These are phyloP conservation scores for Acer campestre DNA, from an alignment of 345 rosid species.

Conservation along the genomic window DNA sequence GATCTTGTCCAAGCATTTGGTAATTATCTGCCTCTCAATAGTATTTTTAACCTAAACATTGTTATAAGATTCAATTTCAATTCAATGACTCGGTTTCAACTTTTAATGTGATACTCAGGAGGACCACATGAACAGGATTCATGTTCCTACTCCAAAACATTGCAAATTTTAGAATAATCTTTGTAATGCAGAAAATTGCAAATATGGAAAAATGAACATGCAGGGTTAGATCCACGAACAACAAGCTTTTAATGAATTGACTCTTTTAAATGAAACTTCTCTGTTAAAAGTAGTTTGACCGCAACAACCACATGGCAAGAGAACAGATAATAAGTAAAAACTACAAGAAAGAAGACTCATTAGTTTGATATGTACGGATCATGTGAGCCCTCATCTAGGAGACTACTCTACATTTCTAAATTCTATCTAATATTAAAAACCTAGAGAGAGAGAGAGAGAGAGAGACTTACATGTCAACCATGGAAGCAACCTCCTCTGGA, in stretches of 20 bases:
- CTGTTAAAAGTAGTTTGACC: background rate
- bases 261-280: background rate
- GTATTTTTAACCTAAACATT: background rate
- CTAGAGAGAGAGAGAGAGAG: background rate
- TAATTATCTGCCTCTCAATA: background rate
- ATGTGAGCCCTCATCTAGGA: conserved; percentile 11
- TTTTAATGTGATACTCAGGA: background rate
- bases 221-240: background rate
- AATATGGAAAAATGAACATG: background rate
- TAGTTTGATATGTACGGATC: background rate
- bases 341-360: background rate
- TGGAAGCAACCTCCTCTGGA: conserved; percentile 70
- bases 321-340: background rate
- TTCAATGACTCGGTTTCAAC: too few relatives aligned
- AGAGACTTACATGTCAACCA: conserved; percentile 79
- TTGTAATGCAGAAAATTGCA: background rate
- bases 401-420: background rate
- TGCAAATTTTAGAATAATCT: background rate
- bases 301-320: background rate
- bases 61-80: background rate
- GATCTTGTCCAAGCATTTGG: background rate
- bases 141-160: background rate
- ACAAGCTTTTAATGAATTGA: background rate
- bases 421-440: background rate
- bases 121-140: background rate